Evolutionary conservation across 768 basidiomycete species (phyloP), one percentile per base, ranked within the genome.

Genomic region (Suillus subalutaceus): DNA sequence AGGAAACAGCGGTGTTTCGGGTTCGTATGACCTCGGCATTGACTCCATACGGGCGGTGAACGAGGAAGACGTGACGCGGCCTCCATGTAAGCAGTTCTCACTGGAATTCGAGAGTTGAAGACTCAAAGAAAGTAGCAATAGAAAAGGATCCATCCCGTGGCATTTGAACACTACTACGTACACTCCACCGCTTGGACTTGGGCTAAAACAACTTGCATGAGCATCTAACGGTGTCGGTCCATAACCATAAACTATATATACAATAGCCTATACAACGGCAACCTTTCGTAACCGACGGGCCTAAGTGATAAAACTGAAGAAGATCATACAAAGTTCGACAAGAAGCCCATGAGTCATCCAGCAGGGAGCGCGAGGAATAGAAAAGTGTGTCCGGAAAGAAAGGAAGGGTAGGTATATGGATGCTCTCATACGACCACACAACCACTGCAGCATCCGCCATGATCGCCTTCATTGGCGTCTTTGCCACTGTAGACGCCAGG

Each of bases 11-110:
- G 86, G 88, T 16, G 80, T 87, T 10, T 82, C 88, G 50, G 95
- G 95, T 2, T 79, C 81, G 35, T 97, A 91, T 71, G 95, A 96
- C 70, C 84, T 97, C 0, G 92, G 91, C 4, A 83, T 96, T 55
- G 91, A 94, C 69, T 88, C 86, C 2, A 91, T 97, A 65, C 83
- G 89, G 63, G 86, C 91, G n/a, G 89, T 93, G 35, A 93, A 94
- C 65, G 86, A 91, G 62, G 90, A 90, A 70, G 89, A 91, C 71
- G 78, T 82, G 64, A 73, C 77, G 6, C 74, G 67, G 50, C 73
- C 67, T 26, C 73, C 71, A 63, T 52, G 81, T 79, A 68, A 70
- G 79, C 67, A 6, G 44, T 66, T 41, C 57, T 61, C 40, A 37
- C 63, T 38, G n/a, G 53, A 30, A 30, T 26, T 46, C 64, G 26